Evolutionary conservation across 2,329 filamentous ascomycete species (phyloP).

Genomic region (Trichoderma breve): DNA sequence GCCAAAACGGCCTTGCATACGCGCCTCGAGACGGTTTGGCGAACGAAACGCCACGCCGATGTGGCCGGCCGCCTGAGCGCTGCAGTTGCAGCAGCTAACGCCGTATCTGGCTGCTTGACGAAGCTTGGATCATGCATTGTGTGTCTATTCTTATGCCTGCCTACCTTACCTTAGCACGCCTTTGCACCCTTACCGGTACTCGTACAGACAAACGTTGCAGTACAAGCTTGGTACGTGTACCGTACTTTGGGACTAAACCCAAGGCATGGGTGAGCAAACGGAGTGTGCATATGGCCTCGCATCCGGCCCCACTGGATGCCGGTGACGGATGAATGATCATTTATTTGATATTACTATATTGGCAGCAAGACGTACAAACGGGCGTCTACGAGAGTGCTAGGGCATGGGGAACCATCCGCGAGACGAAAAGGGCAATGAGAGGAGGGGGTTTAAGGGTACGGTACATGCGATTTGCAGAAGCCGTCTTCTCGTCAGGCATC

Average conservation of each 20-base stretch:
- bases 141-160: background rate
- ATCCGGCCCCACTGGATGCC: background rate
- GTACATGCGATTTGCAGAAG: background rate
- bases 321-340: constrained; percentile 16
- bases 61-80: background rate
- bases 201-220: background rate
- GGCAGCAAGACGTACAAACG: background rate
- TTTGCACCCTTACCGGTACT: background rate
- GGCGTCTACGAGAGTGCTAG: background rate
- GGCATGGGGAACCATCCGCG: background rate
- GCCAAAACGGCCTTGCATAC: constrained; percentile 1
- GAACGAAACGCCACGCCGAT: constrained; percentile 10
- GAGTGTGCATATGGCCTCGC: constrained; percentile 10
- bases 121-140: background rate
- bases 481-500: background rate
- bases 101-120: background rate
- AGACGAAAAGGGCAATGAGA: background rate
- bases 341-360: constrained; percentile 9
- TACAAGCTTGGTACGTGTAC: background rate
- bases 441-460: background rate
- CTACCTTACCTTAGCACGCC: background rate
- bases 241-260: background rate
- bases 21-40: background rate
- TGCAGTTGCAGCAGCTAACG: background rate
- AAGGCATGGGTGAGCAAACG: background rate